Base-by-base conservation (phyloP, 257 asterid species). In the Perilla frutescens region DNA sequence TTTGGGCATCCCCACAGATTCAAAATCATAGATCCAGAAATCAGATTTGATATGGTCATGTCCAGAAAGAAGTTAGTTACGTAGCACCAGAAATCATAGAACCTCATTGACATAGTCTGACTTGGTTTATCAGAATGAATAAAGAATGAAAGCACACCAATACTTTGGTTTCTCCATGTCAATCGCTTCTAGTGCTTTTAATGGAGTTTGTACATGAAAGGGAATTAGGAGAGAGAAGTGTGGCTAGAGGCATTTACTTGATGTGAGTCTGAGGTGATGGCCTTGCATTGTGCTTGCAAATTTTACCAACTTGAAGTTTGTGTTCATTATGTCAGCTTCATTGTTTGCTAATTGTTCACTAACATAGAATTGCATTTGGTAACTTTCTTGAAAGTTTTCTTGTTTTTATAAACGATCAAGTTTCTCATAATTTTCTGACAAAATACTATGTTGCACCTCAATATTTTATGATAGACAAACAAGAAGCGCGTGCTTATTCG, bases 401-500 rank as follows among this genome's bases (percentile, higher is more conserved):
- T 72, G 41, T 58, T 51, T 37, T 5, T 65, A 69, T 53, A 59
- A 53, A 58, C 37, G 15, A 66, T 9, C 9, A 8, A 72, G 56
- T 62, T 51, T 51, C 34, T 76, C 65, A 43, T 49, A 66, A 5
- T 59, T 48, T 48, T 66, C 13, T 82, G 56, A 78, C 61, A 14
- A 34, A 40, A 37, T 61, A 40, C 34, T 31, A 7, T 40, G 78
- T 26, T 45, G 50, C 31, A 4, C 31, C 59, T 51, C 57, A 47
- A 5, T 31, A 62, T 58, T 77, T 51, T 68, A 3, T 66, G 66
- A 65, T 63, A 93, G 98, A 77, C 76, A 91, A 85, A 81, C 97
- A 88, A 86, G 98, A 91, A 81, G 98, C 97, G 37, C 78, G 83
- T 59, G 96, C 93, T 67, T 79, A 93, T 80, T 78, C 97, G 3